Base-by-base conservation (phyloP, 768 basidiomycete genomes). In the Leucosporidium creatinivorum region DNA sequence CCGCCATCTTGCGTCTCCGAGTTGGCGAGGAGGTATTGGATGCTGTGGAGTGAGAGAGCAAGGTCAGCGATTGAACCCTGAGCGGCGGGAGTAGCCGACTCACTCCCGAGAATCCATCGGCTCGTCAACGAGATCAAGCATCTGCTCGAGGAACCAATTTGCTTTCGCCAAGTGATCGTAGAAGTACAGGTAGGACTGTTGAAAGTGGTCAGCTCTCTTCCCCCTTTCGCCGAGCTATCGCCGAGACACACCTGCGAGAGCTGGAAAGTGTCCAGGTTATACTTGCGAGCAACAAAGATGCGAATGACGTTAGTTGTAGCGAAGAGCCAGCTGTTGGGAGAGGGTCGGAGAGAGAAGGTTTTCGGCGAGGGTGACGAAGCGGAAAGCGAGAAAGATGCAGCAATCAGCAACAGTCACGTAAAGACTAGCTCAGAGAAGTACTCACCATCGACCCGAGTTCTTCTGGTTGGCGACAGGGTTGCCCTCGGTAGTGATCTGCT, bases 111-210 rank as follows among this genome's bases (percentile, higher is more conserved):
- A 86, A 61, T 94, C 89, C 60, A 93, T 79, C 1, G 89, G 86
- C 51, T 86, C 83, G 69, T 89, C 85, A 0, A 86, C 85, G 63
- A 87, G 83, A 78, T 93, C 82, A 72, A 97, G 88, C 52, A 87
- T 84, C 48, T 88, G 82, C 78, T 97, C 93, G 21, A 97, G 86
- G 78, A 88, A 94, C 80, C 90, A 92, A 79, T 93, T 93, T 51
- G 86, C 81, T 79, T 81, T 68, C 25, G 25, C 19, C 23, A 72
- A 64, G 39, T 61, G 61, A 80, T 97, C 93, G 83, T 87, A 96
- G 82, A 96, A 92, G 83, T 93, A 93, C 33, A 93, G 82, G 78
- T 94, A 94, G 1, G 80, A 47, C 39, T 47, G 26, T 15, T 23
- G 25, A 58, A 18, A 8, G 21, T n/a, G n/a, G n/a, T n/a, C n/a